Base-by-base conservation (phyloP, 768 basidiomycete species). In the Podaxis pistillaris region DNA sequence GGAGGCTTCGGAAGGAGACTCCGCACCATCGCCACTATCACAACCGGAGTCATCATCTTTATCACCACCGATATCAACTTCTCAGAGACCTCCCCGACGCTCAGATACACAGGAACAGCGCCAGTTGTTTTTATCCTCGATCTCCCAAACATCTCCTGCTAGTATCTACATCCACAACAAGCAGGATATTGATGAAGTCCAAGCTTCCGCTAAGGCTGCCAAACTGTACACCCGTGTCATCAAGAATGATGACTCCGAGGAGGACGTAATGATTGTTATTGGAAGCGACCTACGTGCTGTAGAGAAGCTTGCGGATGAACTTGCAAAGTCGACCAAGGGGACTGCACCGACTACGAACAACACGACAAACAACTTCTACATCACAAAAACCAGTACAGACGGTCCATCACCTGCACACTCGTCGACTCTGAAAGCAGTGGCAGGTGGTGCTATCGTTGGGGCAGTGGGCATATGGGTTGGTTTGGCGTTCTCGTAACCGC, bases 401-500 rank as follows among this genome's bases (percentile, higher is more conserved):
- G 46, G 46, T 57, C 33, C 40, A 58, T 24, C 60, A 17, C 6
- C 28, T 19, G 26, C 15, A 30, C 69, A 70, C 40, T 54, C 61
- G 8, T 50, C 55, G 47, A 64, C 65, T 7, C 65, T 81, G 15
- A 77, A 73, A 52, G 79, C 79, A 50, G 81, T 78, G 55, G 85
- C 85, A 63, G 81, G 84, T 17, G 84, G 82, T 51, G 84, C 80
- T n/a, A 76, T 87, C 17, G 79, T 87, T 19, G 86, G 86, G 44
- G 86, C 83, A 44, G 83, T 86, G 6, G 84, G 84, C 46, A 78
- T 84, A 54, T 86, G 80, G 77, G 83, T 83, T 19, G 83, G 85
- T 15, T 76, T 87, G 57, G 86, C 86, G 36, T 78, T 81, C 72
- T 66, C 83, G 64, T 81, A 59, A 67, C 22, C 13, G 8, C 33